Conservation (phyloP, 345 rosid genomes). For the Euphorbia lathyris region DNA sequence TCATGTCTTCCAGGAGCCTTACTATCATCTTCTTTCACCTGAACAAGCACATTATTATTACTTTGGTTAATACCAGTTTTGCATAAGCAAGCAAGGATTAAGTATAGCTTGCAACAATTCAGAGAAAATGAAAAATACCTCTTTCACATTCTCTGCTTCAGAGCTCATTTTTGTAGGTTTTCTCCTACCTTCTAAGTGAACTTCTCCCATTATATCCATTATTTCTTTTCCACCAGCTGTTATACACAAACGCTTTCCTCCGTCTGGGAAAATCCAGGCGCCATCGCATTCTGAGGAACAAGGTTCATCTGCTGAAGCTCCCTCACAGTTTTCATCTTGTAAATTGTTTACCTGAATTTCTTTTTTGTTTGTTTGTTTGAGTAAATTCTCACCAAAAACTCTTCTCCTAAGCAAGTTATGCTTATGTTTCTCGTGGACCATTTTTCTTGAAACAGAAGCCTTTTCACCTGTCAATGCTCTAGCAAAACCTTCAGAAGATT, state of each 20-base stretch:
- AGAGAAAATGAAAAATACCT: constrained; percentile 38
- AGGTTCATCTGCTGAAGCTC: constrained; percentile 21
- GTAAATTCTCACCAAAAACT: constrained; percentile 21
- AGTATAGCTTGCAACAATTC: background rate
- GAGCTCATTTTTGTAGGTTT: constrained; percentile 22
- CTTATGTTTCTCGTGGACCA: constrained; percentile 20
- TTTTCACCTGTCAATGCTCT: constrained; percentile 22
- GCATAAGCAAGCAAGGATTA: background rate
- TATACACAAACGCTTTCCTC: constrained; percentile 37
- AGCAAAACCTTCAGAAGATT: constrained; percentile 19
- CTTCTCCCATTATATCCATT: constrained; percentile 34
- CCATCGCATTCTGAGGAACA: constrained; percentile 32
- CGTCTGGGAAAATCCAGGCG: constrained; percentile 73
- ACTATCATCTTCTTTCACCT: constrained; percentile 16
- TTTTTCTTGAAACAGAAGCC: constrained; percentile 33
- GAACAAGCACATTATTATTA: constrained; percentile 5
- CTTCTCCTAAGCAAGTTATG: constrained; percentile 30
- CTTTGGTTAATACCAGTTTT: too few species aligned
- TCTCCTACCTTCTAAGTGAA: constrained; percentile 15
- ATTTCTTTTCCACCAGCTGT: constrained; percentile 43
- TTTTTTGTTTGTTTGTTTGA: constrained; percentile 21
- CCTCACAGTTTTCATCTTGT: constrained; percentile 24
- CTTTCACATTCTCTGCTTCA: constrained; percentile 24
- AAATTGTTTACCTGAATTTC: constrained; percentile 24
- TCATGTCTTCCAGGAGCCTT: constrained; percentile 10